These are phyloP conservation scores for Pinus taeda DNA, from an alignment of 75 land plant species.

Conservation along the genomic window DNA sequence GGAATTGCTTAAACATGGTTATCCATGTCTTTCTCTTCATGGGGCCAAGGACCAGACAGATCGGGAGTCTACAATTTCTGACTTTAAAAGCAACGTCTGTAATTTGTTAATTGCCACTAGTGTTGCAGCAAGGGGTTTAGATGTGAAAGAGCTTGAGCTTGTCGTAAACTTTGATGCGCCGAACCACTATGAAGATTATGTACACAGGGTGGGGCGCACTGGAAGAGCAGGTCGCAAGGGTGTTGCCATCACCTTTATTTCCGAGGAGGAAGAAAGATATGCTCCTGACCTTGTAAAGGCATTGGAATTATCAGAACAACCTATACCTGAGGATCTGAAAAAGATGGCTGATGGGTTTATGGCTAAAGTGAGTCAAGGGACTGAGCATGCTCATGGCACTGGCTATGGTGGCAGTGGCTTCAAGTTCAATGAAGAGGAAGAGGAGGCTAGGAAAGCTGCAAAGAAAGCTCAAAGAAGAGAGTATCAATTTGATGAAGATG, in stretches of 20 bases:
- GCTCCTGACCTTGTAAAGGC: conserved; percentile 98
- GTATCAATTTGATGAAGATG: conserved; percentile 90
- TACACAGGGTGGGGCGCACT: conserved; percentile 96
- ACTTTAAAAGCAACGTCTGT: conserved; percentile 92
- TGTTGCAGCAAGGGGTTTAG: conserved; percentile 94
- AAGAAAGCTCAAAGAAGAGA: conserved; percentile 99
- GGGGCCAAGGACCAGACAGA: conserved; percentile 99
- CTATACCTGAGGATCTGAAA: conserved; percentile 89
- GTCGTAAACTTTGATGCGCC: conserved; percentile 96
- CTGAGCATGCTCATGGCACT: conserved; percentile 93
- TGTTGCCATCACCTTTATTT: conserved; percentile 83
- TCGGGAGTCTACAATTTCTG: conserved; percentile 86
- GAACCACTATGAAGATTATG: conserved; percentile 98
- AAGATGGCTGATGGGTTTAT: conserved; percentile 90
- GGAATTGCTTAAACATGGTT: conserved; percentile 84
- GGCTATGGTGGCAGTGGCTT: conserved; percentile 99
- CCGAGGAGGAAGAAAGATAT: conserved; percentile 78
- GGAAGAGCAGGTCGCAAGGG: conserved; percentile 97
- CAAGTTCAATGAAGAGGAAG: conserved; percentile 98
- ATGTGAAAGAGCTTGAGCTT: conserved; percentile 95
- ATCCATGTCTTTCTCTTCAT: conserved; percentile 96
- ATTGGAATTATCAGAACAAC: conserved; percentile 89
- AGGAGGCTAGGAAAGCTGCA: conserved; percentile 92
- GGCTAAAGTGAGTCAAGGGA: conserved; percentile 93
- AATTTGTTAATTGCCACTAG: conserved; percentile 94